phyloP scores from a whole-genome alignment of 2,329 filamentous ascomycete genomes.

The Cytospora mali region DNA sequence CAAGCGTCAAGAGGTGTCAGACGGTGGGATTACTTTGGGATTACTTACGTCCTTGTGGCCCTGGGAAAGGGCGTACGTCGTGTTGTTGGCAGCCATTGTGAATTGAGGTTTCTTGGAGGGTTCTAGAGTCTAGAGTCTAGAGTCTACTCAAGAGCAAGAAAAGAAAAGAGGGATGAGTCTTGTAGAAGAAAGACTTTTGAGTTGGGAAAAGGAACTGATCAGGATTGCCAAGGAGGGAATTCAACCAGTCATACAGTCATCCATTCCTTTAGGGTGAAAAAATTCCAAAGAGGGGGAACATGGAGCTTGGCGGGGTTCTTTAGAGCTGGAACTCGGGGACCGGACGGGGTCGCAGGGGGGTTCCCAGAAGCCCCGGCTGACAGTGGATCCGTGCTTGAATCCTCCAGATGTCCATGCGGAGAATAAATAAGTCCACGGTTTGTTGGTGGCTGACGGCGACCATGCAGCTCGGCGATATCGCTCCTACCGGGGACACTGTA shows the following conservation, averaged over 20 bases:
- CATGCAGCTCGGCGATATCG: neutral
- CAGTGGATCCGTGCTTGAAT: no score
- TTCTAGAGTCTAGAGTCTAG: neutral
- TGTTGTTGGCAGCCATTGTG: conserved; percentile 38
- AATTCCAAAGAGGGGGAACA: conserved; percentile 21
- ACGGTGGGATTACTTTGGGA: conserved; percentile 15
- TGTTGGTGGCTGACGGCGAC: neutral
- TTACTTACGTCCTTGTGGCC: conserved; percentile 41
- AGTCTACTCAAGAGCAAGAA: neutral
- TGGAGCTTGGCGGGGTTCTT: conserved; percentile 21
- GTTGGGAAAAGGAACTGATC: neutral
- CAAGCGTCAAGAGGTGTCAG: neutral
- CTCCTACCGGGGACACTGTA: neutral
- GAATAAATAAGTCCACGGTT: neutral
- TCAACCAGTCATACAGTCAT: conserved; percentile 3
- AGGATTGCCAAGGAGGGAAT: neutral
- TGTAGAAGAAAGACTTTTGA: neutral
- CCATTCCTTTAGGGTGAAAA: conserved; percentile 16
- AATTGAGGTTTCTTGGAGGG: neutral
- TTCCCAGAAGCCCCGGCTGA: conserved; percentile 15
- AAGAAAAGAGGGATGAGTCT: neutral
- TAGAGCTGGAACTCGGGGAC: conserved; percentile 22
- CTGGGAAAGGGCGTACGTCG: conserved; percentile 40
- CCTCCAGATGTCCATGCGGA: conserved; percentile 1
- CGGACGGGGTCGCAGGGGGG: conserved; percentile 16